Base-by-base conservation (phyloP, 1,284 basidiomycete species). In the Fomes fomentarius region DNA sequence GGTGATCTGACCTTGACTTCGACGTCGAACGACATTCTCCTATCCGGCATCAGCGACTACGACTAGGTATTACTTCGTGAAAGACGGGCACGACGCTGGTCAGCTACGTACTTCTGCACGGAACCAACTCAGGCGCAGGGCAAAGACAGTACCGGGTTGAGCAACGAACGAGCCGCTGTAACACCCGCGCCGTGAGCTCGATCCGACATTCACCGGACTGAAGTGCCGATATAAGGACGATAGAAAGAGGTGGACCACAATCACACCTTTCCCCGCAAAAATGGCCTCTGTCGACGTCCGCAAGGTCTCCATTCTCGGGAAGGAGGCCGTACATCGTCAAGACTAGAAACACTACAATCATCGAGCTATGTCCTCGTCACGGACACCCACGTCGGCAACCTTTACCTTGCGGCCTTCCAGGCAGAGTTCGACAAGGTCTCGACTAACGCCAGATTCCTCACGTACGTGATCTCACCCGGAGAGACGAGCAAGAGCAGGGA, bases 351-450 rank as follows among this genome's bases (percentile, higher is more conserved):
- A 4, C 82, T 97, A 30, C 82, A 89, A 1, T 91, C 95, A 0
- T 93, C 94, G 9, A 87, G 91, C 53, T 99, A 98, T 75, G 91
- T 95, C 66, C 82, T 99, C 62, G 76, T 99, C 73, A 98, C 96
- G 38, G 96, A 99, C 74, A 87, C 90, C 33, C 87, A 96, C 72
- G 85, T 99, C 66, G 91, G 91, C 0, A 79, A 78, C 2, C 81
- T 94, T 60, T 89, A 96, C 73, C 84, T 96, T 39, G 62, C 76
- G 3, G 73, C 79, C 4, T 88, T 96, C 69, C 75, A 87, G 56
- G 64, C 76, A 28, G 86, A 87, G 15, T 96, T 97, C 66, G 69
- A 79, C n/a, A 69, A 60, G 47, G 64, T 59, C 6, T 63, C 63
- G 3, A 60, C 72, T 21, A 76, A 76, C 39, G 77, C 91, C 4